Conservation (phyloP, 768 basidiomycete genomes). For the Suillus decipiens region DNA sequence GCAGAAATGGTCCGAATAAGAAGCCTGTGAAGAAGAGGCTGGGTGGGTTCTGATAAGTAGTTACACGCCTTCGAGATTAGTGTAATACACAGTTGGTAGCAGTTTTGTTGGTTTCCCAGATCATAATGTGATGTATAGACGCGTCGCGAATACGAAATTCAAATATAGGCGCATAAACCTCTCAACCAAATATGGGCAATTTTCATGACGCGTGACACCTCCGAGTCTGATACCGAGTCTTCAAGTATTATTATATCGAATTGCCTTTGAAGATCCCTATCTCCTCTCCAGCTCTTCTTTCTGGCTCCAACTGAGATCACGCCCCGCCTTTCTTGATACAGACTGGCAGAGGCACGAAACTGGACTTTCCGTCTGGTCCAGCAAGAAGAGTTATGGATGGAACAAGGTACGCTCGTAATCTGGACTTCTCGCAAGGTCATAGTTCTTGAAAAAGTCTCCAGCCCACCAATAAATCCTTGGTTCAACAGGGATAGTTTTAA, state of each 20-base stretch:
- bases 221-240: neutral
- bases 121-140: neutral
- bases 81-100: neutral
- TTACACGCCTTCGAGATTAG: neutral
- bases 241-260: neutral
- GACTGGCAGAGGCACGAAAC: conserved; percentile 72
- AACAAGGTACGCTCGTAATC: conserved; percentile 47
- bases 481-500: conserved; percentile 63
- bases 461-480: conserved; percentile 60
- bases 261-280: conserved; percentile 2
- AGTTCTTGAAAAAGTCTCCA: conserved; percentile 1
- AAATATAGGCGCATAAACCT: neutral
- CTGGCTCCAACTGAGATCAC: conserved; percentile 21
- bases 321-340: conserved; percentile 17
- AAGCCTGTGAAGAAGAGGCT: conserved; percentile 65
- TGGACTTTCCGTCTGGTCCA: conserved; percentile 67
- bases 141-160: neutral
- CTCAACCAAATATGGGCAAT: conserved; percentile 3
- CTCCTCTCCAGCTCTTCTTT: conserved; percentile 14
- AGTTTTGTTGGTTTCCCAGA: neutral
- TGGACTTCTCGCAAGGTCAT: neutral
- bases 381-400: conserved; percentile 75
- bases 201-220: conserved; percentile 10
- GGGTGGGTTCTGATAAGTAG: conserved; percentile 65
- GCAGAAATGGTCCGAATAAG: conserved; percentile 49